Conservation (phyloP, 1,284 basidiomycete genomes). For the Exobasidium rhododendri region DNA sequence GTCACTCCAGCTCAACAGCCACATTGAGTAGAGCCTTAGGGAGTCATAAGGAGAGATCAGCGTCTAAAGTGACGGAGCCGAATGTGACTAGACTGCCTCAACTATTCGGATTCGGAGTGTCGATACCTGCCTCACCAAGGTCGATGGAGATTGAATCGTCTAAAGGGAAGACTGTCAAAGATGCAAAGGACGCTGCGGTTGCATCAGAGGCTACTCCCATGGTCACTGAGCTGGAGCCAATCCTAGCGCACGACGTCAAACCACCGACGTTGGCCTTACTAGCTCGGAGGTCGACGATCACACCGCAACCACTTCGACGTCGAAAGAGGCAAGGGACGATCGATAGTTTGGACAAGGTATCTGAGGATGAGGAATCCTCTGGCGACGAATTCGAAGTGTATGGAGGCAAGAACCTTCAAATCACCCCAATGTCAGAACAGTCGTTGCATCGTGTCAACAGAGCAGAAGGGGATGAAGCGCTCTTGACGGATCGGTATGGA, state of each 20-base stretch:
- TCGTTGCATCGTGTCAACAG: not conserved
- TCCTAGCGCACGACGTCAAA: slow-evolving; percentile 76
- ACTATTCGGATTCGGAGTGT: slow-evolving; percentile 28
- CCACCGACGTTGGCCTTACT: slow-evolving; percentile 66
- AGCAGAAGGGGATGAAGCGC: slow-evolving; percentile 30
- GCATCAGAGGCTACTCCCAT: slow-evolving; percentile 1
- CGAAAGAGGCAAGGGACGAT: slow-evolving; percentile 16
- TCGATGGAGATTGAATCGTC: not conserved
- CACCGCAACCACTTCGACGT: not conserved
- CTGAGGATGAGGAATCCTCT: slow-evolving; percentile 33
- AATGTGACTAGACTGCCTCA: slow-evolving; percentile 49
- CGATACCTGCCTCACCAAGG: slow-evolving; percentile 11
- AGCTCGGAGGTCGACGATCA: slow-evolving; percentile 14
- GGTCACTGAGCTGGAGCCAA: slow-evolving; percentile 78
- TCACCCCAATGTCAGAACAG: slow-evolving; percentile 57
- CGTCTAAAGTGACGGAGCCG: slow-evolving; percentile 54
- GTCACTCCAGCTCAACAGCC: slow-evolving; percentile 20
- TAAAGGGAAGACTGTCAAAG: not conserved
- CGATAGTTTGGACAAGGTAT: not conserved
- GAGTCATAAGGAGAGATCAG: slow-evolving; percentile 39
- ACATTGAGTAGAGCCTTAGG: slow-evolving; percentile 38
- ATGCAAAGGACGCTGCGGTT: slow-evolving; percentile 2
- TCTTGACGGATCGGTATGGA: slow-evolving; percentile 88
- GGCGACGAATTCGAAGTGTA: slow-evolving; percentile 52
- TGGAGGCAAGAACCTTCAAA: slow-evolving; percentile 51